Percentiles rank a stretch among this genome's conserved stretches.
Conservation (phyloP, 805 yeast species). For the Wickerhamiella cacticola region DNA sequence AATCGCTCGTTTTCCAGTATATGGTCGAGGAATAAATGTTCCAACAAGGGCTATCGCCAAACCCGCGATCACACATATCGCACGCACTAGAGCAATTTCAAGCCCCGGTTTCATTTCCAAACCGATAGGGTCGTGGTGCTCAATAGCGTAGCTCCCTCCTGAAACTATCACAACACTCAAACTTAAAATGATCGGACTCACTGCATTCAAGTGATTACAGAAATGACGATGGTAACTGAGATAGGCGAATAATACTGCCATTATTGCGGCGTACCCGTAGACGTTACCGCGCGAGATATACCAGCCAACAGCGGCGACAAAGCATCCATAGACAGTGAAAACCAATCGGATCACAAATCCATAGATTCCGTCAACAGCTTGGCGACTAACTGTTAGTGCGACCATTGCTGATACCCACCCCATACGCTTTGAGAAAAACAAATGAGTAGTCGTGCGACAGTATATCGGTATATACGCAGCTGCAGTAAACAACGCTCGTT, state of each 20-base stretch:
- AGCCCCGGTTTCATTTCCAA: conserved; percentile 25
- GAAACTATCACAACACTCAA: conserved; percentile 25
- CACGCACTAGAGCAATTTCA: conserved; percentile 29
- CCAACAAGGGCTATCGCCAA: conserved; percentile 26
- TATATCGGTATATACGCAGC: conserved; percentile 24
- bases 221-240: conserved; percentile 27
- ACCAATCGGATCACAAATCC: conserved; percentile 24
- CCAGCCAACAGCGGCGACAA: conserved; percentile 28
- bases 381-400: conserved; percentile 25
- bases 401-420: conserved; percentile 29
- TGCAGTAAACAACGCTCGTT: conserved; percentile 21
- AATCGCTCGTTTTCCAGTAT: conserved; percentile 26
- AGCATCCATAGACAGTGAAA: conserved; percentile 26
- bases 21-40: conserved; percentile 26
- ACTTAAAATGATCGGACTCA: conserved; percentile 25
- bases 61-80: conserved; percentile 27
- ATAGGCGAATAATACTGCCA: conserved; percentile 22
- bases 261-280: conserved; percentile 27
- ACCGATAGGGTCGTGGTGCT: conserved; percentile 17
- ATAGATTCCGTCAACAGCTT: conserved; percentile 29
- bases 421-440: conserved; percentile 20
- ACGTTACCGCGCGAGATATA: conserved; percentile 29
- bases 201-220: conserved; percentile 23
- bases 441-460: conserved; percentile 21
- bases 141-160: conserved; percentile 28